These are phyloP conservation scores for Lachnellula suecica DNA, from an alignment of 2,329 filamentous ascomycete species.

Conservation along the genomic window DNA sequence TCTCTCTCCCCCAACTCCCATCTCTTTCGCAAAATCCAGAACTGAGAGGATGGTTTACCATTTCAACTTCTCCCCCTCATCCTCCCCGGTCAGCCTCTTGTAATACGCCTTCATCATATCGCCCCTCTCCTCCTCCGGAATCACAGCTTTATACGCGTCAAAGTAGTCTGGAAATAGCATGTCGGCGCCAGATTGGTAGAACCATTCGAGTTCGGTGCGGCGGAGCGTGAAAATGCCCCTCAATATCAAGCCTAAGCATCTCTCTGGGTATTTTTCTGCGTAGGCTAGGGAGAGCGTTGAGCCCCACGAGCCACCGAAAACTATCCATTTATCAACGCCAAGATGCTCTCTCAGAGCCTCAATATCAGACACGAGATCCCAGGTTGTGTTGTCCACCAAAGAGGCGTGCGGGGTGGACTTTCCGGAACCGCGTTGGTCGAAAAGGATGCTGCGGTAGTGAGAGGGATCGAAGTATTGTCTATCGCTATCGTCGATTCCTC, in stretches of 20 bases:
- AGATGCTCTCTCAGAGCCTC: constrained; percentile 42
- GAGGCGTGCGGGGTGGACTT: constrained; percentile 41
- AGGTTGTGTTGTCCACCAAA: constrained; percentile 44
- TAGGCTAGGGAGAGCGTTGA: constrained; percentile 44
- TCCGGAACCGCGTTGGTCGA: constrained; percentile 47
- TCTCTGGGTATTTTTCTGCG: constrained; percentile 40
- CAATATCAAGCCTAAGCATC: constrained; percentile 39
- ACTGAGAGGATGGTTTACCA: constrained; percentile 19
- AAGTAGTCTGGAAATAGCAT: constrained; percentile 39
- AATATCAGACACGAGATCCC: constrained; percentile 44
- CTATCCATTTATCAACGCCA: constrained; percentile 42
- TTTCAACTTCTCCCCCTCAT: constrained; percentile 30
- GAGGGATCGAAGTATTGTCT: constrained; percentile 43
- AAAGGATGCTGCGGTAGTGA: constrained; percentile 43
- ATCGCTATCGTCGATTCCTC: constrained; percentile 34
- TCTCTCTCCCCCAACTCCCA: not conserved
- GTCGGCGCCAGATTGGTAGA: constrained; percentile 31
- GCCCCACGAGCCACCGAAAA: constrained; percentile 50
- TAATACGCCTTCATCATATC: constrained; percentile 40
- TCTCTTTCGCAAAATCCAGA: not conserved
- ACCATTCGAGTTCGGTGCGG: constrained; percentile 38
- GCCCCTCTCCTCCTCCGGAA: constrained; percentile 37
- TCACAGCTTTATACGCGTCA: constrained; percentile 36
- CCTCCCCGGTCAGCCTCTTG: constrained; percentile 35
- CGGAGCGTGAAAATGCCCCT: constrained; percentile 42